phyloP scores from a whole-genome alignment of 306 rosid species.

The Vachellia pachyceras region DNA sequence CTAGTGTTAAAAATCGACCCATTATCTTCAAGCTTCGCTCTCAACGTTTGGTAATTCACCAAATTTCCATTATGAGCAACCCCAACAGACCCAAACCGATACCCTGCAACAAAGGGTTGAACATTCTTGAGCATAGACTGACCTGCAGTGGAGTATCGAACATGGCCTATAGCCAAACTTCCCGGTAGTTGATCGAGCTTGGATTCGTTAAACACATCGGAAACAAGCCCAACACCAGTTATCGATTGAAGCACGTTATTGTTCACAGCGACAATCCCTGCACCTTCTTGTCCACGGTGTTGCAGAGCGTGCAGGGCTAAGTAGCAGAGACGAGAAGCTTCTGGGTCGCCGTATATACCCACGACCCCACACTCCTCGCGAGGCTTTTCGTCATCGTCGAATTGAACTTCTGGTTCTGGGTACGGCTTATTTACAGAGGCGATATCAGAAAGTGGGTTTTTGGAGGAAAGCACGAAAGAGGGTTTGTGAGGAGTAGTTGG shows the following conservation, averaged over 20 bases:
- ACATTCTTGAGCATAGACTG: conserved; percentile 92
- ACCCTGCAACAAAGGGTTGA: conserved; percentile 94
- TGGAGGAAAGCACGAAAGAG: conserved; percentile 32
- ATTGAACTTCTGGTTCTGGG: conserved; percentile 22
- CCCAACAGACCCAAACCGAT: conserved; percentile 92
- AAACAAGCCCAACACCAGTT: conserved; percentile 85
- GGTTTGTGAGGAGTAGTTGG: conserved; percentile 27
- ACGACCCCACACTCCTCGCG: conserved; percentile 99
- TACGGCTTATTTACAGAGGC: conserved; percentile 14
- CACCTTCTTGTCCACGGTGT: conserved; percentile 98
- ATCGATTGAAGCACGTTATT: conserved; percentile 72
- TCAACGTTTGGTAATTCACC: conserved; percentile 69
- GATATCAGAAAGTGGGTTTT: conserved; percentile 51
- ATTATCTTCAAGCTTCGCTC: conserved; percentile 72
- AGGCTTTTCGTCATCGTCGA: conserved; percentile 61
- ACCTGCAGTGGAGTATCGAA: conserved; percentile 90
- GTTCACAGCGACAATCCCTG: conserved; percentile 79
- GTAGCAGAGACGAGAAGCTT: conserved; percentile 85
- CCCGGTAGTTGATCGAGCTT: conserved; percentile 86
- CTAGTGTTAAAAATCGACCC: conserved; percentile 93
- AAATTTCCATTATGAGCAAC: conserved; percentile 94
- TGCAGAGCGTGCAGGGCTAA: conserved; percentile 93
- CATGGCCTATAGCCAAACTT: conserved; percentile 80
- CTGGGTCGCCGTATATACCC: conserved; percentile 88
- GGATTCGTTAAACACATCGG: conserved; percentile 78